Evolutionary conservation across 2,329 filamentous ascomycete species (phyloP), one percentile per base, ranked within the genome.

Genomic region (Monilinia vaccinii-corymbosi): DNA sequence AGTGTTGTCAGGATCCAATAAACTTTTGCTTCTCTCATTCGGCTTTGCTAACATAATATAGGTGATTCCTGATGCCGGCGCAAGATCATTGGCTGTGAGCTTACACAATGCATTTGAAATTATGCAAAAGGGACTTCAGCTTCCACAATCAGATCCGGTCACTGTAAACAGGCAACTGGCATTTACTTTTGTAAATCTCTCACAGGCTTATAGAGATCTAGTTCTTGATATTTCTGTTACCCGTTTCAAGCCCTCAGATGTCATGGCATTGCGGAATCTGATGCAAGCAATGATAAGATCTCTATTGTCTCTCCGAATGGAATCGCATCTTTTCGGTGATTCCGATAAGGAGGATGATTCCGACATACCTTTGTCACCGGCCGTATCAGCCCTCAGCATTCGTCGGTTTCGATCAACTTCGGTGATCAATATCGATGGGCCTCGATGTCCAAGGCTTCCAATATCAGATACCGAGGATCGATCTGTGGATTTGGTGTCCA

Each of bases 221-320:
- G 75, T 76, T 14, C 75, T 82, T 56, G 81, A 84, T 58, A 75
- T 83, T n/a, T 80, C 81, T 1, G 70, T 83, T 4, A 82, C 80
- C 1, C 74, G 77, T 1, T 80, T 83, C 60, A 71, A 70, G 13
- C 80, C 81, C 1, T 70, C 73, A 13, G 80, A 84, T 66, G 73
- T 82, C 23, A 70, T 73, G 42, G 71, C 73, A 6, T 71, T 84
- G 34, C 77, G 81, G 57, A 84, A 84, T 65, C 71, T 77, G 4
- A 75, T 83, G 56, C 82, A 84, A 63, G 78, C 73, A 21, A 79
- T 82, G 8, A 76, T 84, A 34, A 75, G 81, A 60, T 74, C 79
- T 4, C 71, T 84, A 6, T 70, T 84, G 25, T 77, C 80, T 25
- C 72, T 84, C 61, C 77, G 78, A 56, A 76, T 76, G 2, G 76